These are phyloP conservation scores for Forsythia viridissima DNA, from an alignment of 257 asterid species.

Conservation along the genomic window DNA sequence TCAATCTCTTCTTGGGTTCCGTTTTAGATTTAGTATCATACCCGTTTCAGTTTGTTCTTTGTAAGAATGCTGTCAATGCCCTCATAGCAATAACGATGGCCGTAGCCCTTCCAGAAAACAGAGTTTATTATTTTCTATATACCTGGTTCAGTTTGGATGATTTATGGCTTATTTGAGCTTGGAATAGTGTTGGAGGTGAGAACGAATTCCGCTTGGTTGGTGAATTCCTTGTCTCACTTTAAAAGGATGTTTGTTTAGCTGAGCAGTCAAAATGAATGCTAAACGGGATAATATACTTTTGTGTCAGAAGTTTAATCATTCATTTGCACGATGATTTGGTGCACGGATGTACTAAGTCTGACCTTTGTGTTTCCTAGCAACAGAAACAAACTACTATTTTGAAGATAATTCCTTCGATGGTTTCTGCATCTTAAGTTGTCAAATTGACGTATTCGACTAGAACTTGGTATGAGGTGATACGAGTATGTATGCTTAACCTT, in stretches of 20 bases:
- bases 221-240: not conserved
- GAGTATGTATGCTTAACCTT: not conserved
- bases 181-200: not conserved
- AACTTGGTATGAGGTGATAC: not conserved
- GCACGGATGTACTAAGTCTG: not conserved
- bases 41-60: slow-evolving; percentile 2
- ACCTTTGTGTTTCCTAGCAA: not conserved
- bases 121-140: not conserved
- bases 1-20: not conserved
- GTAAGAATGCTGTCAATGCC: not conserved
- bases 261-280: not conserved
- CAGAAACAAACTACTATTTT: not conserved
- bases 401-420: not conserved
- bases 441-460: not conserved
- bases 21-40: not conserved
- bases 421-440: not conserved
- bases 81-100: not conserved
- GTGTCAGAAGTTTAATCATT: not conserved
- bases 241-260: not conserved
- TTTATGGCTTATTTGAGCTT: not conserved
- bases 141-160: not conserved
- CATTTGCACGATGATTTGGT: not conserved
- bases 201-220: not conserved
- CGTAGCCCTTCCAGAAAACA: not conserved
- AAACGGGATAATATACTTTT: not conserved